Percentiles rank a stretch among this genome's conserved stretches.
These are phyloP conservation scores for Potentilla sterilis DNA, from an alignment of 306 rosid species.

Conservation along the genomic window DNA sequence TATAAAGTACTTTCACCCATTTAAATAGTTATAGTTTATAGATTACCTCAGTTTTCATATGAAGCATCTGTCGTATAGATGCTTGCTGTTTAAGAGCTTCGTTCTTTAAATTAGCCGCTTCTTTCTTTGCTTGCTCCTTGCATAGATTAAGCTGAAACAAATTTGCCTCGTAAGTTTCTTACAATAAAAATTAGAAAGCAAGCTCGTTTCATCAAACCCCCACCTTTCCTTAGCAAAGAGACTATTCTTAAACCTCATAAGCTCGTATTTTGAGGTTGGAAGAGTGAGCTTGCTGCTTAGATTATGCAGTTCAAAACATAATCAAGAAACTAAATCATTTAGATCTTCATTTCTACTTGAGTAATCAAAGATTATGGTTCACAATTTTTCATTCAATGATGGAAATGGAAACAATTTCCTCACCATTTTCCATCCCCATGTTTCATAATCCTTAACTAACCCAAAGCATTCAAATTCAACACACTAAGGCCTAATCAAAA, in stretches of 20 bases:
- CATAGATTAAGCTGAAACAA: slow-evolving; percentile 64
- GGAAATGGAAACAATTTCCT: neutral
- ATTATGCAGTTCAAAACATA: neutral
- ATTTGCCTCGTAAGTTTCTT: neutral
- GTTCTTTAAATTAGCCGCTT: slow-evolving; percentile 37
- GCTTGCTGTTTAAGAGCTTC: slow-evolving; percentile 61
- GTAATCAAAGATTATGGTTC: neutral
- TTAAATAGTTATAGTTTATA: slow-evolving; percentile 23
- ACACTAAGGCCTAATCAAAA: neutral
- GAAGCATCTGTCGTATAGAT: slow-evolving; percentile 45
- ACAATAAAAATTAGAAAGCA: neutral
- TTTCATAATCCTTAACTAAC: neutral
- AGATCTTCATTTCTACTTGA: neutral
- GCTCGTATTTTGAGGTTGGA: neutral
- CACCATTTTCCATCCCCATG: neutral
- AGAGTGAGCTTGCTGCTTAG: neutral
- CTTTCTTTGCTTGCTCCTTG: slow-evolving; percentile 58
- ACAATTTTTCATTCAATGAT: no score
- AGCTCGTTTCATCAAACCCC: neutral
- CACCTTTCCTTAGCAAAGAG: neutral
- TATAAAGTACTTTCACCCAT: neutral
- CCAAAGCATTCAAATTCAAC: neutral
- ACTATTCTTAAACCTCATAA: neutral
- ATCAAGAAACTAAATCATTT: no score
- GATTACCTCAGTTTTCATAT: slow-evolving; percentile 59